phyloP scores from a whole-genome alignment of 1,284 basidiomycete species.

The Ganoderma lingzhi region DNA sequence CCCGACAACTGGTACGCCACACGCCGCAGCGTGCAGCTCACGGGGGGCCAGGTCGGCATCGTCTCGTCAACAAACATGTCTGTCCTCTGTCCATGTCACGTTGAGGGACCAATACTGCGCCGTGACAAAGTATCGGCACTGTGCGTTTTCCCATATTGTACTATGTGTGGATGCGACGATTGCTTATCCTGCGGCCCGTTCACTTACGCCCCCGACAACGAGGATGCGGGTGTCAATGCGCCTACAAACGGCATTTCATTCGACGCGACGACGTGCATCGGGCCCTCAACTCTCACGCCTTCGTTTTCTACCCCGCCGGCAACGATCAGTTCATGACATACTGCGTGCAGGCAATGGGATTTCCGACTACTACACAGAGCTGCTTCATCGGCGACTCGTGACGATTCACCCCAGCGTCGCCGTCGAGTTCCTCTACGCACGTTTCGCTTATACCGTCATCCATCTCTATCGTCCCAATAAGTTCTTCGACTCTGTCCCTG shows the following conservation, averaged over 20 bases:
- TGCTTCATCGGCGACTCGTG: neutral
- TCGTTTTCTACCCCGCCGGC: neutral
- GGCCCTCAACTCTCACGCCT: neutral
- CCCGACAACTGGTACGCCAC: neutral
- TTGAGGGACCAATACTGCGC: neutral
- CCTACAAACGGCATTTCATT: neutral
- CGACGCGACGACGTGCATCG: neutral
- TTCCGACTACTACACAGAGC: neutral
- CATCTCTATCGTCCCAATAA: neutral
- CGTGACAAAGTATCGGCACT: neutral
- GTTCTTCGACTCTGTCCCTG: neutral
- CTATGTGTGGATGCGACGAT: neutral
- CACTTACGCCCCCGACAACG: neutral
- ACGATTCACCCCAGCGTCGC: neutral
- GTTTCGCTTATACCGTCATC: neutral
- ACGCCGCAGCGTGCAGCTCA: neutral
- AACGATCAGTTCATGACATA: neutral
- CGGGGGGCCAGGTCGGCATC: neutral
- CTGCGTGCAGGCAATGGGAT: neutral
- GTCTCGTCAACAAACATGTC: neutral
- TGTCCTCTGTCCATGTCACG: neutral
- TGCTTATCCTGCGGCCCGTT: neutral
- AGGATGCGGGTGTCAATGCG: neutral
- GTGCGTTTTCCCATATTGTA: neutral
- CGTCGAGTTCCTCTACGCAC: conserved; percentile 3